phyloP scores from a whole-genome alignment of 139 green algal species.

The Gonium pectorale region DNA sequence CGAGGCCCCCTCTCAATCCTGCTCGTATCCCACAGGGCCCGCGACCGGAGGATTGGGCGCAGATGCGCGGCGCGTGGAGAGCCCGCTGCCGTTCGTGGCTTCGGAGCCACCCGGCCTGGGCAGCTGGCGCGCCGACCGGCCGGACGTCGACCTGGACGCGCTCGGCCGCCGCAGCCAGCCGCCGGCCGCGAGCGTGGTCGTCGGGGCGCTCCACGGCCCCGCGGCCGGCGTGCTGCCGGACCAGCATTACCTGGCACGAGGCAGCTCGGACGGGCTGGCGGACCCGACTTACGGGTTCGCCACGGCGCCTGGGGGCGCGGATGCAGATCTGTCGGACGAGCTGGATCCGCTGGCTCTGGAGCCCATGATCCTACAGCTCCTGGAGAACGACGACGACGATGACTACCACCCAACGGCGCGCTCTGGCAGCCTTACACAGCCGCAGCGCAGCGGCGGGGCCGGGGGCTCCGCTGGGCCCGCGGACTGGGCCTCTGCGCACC shows the following conservation, averaged over 20 bases:
- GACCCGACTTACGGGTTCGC: too few relatives aligned
- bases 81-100: background rate
- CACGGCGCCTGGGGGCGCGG: too few relatives aligned
- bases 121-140: background rate
- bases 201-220: too few relatives aligned
- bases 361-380: constrained; percentile 44
- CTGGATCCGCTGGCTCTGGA: constrained; percentile 39
- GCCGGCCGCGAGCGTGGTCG: too few relatives aligned
- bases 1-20: too few relatives aligned
- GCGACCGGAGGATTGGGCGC: too few relatives aligned
- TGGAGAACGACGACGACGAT: constrained; percentile 40
- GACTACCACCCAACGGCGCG: background rate
- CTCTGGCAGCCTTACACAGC: background rate
- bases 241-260: background rate
- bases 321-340: background rate
- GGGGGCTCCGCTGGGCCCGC: background rate
- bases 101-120: background rate
- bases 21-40: too few relatives aligned
- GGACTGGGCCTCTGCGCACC: background rate
- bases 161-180: too few relatives aligned
- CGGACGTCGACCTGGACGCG: background rate
- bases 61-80: too few relatives aligned
- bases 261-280: background rate
- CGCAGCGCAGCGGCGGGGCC: background rate
- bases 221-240: too few relatives aligned